Evolutionary conservation across 768 basidiomycete species (phyloP).

Genomic region (Rhodosporidiobolus sp.): DNA sequence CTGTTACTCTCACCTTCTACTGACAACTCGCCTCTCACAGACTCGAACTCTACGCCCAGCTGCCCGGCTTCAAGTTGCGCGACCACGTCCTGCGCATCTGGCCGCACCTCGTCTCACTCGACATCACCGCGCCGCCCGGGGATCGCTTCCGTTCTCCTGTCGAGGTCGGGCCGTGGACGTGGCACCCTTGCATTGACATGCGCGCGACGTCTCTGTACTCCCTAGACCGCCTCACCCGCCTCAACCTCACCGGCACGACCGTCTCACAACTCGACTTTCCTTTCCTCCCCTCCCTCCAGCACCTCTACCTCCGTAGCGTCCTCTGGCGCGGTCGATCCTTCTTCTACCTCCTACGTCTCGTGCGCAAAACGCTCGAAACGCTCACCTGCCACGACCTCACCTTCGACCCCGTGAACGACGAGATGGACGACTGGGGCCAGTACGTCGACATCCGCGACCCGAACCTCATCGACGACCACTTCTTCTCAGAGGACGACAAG

Average conservation of each 20-base stretch:
- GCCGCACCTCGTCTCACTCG: not conserved
- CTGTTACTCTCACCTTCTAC: no score
- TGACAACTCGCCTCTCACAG: not conserved
- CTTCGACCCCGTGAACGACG: not conserved
- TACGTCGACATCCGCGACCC: conserved; percentile 21
- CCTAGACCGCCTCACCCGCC: not conserved
- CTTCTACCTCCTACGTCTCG: conserved; percentile 25
- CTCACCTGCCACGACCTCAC: not conserved
- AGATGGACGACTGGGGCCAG: not conserved
- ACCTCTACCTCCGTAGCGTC: not conserved
- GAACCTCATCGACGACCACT: conserved; percentile 11
- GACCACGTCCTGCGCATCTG: not conserved
- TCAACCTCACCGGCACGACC: not conserved
- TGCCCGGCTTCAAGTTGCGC: not conserved
- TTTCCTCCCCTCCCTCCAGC: not conserved
- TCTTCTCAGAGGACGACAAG: not conserved
- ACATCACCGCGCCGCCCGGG: not conserved
- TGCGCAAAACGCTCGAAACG: conserved; percentile 17
- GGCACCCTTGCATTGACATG: no score
- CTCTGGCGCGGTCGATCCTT: conserved; percentile 12
- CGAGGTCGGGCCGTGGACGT: not conserved
- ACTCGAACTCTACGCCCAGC: not conserved
- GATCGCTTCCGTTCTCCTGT: fast-evolving
- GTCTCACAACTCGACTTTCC: conserved; percentile 13
- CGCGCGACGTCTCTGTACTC: no score